These are phyloP conservation scores for Boletus rubroflammeus DNA, from an alignment of 768 basidiomycete genomes.

Conservation along the genomic window DNA sequence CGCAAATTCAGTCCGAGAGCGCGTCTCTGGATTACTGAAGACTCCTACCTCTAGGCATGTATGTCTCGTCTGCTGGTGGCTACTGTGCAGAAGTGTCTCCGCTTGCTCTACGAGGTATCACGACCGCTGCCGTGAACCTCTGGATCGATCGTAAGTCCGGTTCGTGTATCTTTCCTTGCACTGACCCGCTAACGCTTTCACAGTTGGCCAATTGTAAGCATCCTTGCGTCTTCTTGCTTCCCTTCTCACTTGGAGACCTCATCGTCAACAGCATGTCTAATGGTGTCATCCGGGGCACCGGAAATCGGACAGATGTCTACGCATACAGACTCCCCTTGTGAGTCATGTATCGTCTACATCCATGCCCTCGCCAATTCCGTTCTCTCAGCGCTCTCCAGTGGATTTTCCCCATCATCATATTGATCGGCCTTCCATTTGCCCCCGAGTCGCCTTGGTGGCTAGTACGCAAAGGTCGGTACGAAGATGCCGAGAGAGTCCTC, in stretches of 20 bases:
- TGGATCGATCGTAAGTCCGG: conserved; percentile 23
- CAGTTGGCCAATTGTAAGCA: conserved; percentile 25
- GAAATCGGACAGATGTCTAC: conserved; percentile 18
- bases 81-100: conserved; percentile 31
- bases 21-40: neutral
- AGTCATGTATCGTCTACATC: neutral
- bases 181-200: neutral
- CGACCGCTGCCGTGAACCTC: conserved; percentile 24
- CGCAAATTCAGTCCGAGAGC: neutral
- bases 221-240: neutral
- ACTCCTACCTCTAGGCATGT: conserved; percentile 14
- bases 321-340: conserved; percentile 29
- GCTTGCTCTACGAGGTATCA: conserved; percentile 25
- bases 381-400: conserved; percentile 28
- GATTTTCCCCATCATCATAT: conserved; percentile 31
- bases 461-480: conserved; percentile 27
- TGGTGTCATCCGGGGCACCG: conserved; percentile 23
- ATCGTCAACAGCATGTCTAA: conserved; percentile 19
- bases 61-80: conserved; percentile 20
- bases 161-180: neutral
- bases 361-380: neutral
- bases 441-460: conserved; percentile 36
- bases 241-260: neutral
- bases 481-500: conserved; percentile 24
- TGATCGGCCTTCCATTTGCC: conserved; percentile 30